Conservation (phyloP, 1,284 basidiomycete species). For the Pyrrhoderma noxium region DNA sequence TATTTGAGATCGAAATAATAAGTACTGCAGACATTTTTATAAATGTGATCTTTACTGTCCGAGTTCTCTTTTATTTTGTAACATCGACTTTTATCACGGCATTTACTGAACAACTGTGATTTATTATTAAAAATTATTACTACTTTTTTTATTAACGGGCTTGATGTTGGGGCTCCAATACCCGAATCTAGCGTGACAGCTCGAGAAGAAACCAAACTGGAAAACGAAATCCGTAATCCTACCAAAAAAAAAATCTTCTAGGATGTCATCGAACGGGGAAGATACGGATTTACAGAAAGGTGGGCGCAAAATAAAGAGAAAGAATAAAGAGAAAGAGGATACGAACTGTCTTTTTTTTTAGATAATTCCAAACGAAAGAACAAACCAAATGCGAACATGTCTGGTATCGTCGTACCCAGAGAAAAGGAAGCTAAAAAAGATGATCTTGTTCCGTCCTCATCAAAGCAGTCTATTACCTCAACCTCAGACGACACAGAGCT, state of each 20-base stretch:
- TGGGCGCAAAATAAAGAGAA: constrained; percentile 14
- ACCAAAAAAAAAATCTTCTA: constrained; percentile 20
- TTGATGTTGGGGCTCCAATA: constrained; percentile 62
- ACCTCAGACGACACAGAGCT: no score
- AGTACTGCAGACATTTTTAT: no score
- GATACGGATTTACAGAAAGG: constrained; percentile 17
- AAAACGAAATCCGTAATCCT: constrained; percentile 37
- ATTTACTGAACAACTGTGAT: background rate
- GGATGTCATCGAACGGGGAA: constrained; percentile 25
- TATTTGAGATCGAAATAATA: no score
- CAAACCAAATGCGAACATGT: constrained; percentile 4
- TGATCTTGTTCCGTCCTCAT: no score
- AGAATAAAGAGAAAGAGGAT: no score
- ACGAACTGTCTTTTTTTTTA: constrained; percentile 14
- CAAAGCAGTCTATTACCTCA: no score
- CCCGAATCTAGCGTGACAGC: constrained; percentile 36
- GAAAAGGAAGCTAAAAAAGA: no score
- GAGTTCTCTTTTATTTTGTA: no score
- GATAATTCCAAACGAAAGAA: constrained; percentile 10
- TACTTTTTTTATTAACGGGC: constrained; percentile 33
- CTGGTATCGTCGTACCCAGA: no score
- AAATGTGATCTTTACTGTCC: no score
- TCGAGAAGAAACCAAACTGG: constrained; percentile 46
- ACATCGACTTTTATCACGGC: background rate
- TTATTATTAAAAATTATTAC: no score